Conservation (phyloP, 2,329 filamentous ascomycete genomes). For the Aspergillus sp. region DNA sequence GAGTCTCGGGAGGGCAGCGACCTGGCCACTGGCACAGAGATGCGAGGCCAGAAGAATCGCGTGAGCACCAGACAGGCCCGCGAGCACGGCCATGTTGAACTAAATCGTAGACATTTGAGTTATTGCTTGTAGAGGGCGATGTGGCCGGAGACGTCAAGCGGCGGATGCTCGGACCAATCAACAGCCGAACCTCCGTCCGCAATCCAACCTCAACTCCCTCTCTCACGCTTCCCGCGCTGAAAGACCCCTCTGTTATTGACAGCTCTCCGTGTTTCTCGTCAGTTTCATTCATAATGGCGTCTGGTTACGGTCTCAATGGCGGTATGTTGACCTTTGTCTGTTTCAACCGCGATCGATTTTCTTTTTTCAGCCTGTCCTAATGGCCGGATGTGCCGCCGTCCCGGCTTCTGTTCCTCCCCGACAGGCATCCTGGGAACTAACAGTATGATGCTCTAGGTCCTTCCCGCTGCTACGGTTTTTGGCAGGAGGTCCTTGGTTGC, state of each 20-base stretch:
- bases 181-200: not conserved
- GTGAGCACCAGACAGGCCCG: slow-evolving; percentile 47
- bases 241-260: slow-evolving; percentile 10
- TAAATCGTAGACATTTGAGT: no score
- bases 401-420: slow-evolving; percentile 1
- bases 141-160: slow-evolving; percentile 17
- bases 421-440: slow-evolving; percentile 17
- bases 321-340: slow-evolving; percentile 32
- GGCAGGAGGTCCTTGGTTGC: slow-evolving; percentile 97
- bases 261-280: slow-evolving; percentile 8
- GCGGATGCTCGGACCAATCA: slow-evolving; percentile 13
- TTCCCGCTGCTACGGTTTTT: slow-evolving; percentile 94
- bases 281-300: slow-evolving; percentile 39
- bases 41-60: slow-evolving; percentile 53
- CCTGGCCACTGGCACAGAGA: slow-evolving; percentile 49
- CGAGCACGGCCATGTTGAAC: slow-evolving; percentile 30
- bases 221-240: slow-evolving; percentile 10
- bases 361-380: slow-evolving; percentile 1
- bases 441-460: slow-evolving; percentile 44
- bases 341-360: not conserved
- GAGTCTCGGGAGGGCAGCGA: slow-evolving; percentile 47
- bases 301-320: slow-evolving; percentile 49
- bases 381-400: slow-evolving; percentile 6
- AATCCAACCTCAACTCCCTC: not conserved
- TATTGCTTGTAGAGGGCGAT: slow-evolving; percentile 15